These are phyloP conservation scores for Penicillium pancosmium DNA, from an alignment of 495 filamentous ascomycete species.

Conservation along the genomic window DNA sequence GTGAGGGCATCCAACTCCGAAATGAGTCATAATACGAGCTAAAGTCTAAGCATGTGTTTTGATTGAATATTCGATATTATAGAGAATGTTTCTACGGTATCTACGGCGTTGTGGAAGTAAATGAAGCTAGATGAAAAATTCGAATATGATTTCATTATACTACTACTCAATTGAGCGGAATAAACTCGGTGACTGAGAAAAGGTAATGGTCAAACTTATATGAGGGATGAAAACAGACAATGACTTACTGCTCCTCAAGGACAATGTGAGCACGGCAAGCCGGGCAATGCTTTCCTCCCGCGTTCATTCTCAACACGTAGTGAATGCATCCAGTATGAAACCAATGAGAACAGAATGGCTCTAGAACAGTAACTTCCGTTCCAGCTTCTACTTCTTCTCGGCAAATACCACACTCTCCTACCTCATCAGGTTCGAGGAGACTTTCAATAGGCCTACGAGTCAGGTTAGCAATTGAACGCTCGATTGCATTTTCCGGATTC, in stretches of 20 bases:
- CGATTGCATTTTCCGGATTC: not conserved
- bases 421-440: not conserved
- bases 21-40: too few species aligned
- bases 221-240: too few species aligned
- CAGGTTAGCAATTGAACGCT: not conserved
- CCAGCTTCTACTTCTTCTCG: not conserved
- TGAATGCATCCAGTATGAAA: constrained; percentile 3
- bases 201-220: too few species aligned
- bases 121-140: too few species aligned
- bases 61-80: too few species aligned
- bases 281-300: not conserved
- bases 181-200: too few species aligned
- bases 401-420: not conserved
- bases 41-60: too few species aligned
- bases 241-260: not conserved
- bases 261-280: not conserved
- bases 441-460: not conserved
- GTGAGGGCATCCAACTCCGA: too few species aligned
- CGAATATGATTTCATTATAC: too few species aligned
- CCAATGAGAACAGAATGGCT: not conserved
- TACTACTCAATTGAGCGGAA: too few species aligned
- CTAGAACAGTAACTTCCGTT: not conserved
- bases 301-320: not conserved
- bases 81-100: too few species aligned
- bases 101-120: too few species aligned